phyloP scores from a whole-genome alignment of 106 monocot genomes.

The Chionographis japonica region DNA sequence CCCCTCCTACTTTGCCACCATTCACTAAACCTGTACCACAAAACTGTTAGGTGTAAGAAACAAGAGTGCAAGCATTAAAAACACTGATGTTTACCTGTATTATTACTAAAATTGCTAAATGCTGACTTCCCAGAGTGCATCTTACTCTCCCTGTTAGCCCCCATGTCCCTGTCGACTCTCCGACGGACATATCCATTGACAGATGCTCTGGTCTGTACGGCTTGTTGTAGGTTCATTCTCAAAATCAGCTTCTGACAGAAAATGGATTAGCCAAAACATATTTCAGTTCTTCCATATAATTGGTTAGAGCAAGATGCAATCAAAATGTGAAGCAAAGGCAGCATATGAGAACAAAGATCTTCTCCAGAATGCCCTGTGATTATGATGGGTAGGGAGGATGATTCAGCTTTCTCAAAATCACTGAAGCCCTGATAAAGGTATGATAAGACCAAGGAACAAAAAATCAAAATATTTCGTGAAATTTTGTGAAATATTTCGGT shows the following conservation, averaged over 20 bases:
- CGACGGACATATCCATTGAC: constrained; percentile 58
- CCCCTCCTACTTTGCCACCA: constrained; percentile 38
- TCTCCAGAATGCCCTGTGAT: too few relatives aligned
- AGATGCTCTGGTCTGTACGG: constrained; percentile 47
- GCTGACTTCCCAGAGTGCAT: constrained; percentile 31
- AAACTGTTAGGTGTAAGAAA: constrained; percentile 4
- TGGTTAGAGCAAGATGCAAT: too few relatives aligned
- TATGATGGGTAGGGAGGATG: too few relatives aligned
- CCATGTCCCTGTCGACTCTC: constrained; percentile 48
- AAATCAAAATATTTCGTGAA: too few relatives aligned
- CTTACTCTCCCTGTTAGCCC: constrained; percentile 38
- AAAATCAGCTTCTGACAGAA: not conserved
- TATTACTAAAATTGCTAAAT: constrained; percentile 21
- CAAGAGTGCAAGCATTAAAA: not conserved
- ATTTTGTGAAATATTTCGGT: too few relatives aligned
- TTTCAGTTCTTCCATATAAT: too few relatives aligned
- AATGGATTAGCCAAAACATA: too few relatives aligned
- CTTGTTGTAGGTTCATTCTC: constrained; percentile 48
- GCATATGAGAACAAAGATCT: too few relatives aligned
- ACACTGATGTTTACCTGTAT: constrained; percentile 19
- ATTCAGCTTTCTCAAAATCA: too few relatives aligned
- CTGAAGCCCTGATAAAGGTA: too few relatives aligned
- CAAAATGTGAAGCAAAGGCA: too few relatives aligned
- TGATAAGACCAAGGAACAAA: too few relatives aligned
- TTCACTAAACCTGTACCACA: constrained; percentile 33